A percentile compares a stretch with the other conserved stretches of the same genome.
Evolutionary conservation across 2,329 filamentous ascomycete species (phyloP).

Genomic region (Rhinocladiella similis): DNA sequence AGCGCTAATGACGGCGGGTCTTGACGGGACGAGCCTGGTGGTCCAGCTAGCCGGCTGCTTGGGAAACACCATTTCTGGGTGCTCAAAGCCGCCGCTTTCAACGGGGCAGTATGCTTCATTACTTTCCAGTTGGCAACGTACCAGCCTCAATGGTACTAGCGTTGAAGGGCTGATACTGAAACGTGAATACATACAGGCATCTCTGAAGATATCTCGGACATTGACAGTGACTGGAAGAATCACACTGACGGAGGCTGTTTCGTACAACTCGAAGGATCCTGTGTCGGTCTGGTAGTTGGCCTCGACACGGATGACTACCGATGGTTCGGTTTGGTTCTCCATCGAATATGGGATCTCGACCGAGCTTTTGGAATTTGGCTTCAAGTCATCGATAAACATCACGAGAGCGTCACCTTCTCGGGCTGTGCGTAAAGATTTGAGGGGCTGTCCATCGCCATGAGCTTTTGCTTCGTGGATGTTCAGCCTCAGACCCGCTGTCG

Average conservation of each 20-base stretch:
- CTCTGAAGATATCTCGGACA: conserved; percentile 93
- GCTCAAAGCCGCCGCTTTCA: conserved; percentile 45
- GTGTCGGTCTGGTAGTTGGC: conserved; percentile 68
- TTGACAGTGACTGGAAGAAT: conserved; percentile 87
- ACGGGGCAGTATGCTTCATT: conserved; percentile 61
- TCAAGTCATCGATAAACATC: conserved; percentile 17
- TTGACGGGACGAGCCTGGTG: conserved; percentile 17
- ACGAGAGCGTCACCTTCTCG: conserved; percentile 23
- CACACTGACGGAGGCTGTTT: conserved; percentile 65
- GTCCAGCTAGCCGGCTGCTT: conserved; percentile 70
- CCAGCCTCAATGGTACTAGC: conserved; percentile 70
- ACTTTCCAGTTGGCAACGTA: conserved; percentile 70
- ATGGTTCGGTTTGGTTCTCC: conserved; percentile 68
- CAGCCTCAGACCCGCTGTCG: conserved; percentile 65
- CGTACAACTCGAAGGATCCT: conserved; percentile 65
- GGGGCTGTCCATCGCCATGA: conserved; percentile 45
- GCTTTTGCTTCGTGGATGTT: conserved; percentile 61
- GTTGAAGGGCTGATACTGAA: conserved; percentile 88
- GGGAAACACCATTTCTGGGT: conserved; percentile 66
- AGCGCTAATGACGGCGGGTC: not conserved
- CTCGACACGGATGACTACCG: conserved; percentile 66
- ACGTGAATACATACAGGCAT: conserved; percentile 75
- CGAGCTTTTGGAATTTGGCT: conserved; percentile 33
- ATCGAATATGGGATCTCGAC: conserved; percentile 77
- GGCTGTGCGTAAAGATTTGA: conserved; percentile 20